These are phyloP conservation scores for Calonectria ilicicola DNA, from an alignment of 2,329 filamentous ascomycete species.

Conservation along the genomic window DNA sequence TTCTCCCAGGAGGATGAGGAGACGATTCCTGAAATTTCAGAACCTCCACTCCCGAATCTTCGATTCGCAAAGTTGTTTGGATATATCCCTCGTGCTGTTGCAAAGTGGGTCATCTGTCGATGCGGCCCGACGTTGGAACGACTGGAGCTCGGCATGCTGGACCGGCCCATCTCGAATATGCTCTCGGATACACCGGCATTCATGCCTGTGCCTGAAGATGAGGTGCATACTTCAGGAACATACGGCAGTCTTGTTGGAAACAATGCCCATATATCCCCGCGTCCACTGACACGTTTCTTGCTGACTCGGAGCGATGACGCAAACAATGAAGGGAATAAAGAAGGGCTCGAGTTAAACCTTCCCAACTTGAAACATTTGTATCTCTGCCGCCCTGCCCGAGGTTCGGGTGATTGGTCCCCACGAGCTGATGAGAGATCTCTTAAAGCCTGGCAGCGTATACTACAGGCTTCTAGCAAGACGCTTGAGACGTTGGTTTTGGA, in stretches of 20 bases:
- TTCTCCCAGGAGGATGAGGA: neutral
- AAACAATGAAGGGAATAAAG: too few species aligned
- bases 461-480: neutral
- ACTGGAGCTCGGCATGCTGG: neutral
- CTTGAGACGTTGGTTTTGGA: neutral
- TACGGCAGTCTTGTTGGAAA: neutral
- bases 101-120: neutral
- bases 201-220: neutral
- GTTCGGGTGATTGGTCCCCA: neutral
- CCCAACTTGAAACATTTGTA: neutral
- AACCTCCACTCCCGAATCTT: neutral
- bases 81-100: neutral
- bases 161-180: neutral
- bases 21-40: neutral
- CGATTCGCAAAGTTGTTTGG: neutral
- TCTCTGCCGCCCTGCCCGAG: neutral
- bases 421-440: neutral
- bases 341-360: neutral
- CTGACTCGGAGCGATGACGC: neutral
- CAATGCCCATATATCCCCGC: neutral
- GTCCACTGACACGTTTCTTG: neutral
- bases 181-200: neutral
- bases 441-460: neutral
- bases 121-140: neutral
- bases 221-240: neutral